These are phyloP conservation scores for Suillus luteus DNA, from an alignment of 768 basidiomycete genomes.

Conservation along the genomic window DNA sequence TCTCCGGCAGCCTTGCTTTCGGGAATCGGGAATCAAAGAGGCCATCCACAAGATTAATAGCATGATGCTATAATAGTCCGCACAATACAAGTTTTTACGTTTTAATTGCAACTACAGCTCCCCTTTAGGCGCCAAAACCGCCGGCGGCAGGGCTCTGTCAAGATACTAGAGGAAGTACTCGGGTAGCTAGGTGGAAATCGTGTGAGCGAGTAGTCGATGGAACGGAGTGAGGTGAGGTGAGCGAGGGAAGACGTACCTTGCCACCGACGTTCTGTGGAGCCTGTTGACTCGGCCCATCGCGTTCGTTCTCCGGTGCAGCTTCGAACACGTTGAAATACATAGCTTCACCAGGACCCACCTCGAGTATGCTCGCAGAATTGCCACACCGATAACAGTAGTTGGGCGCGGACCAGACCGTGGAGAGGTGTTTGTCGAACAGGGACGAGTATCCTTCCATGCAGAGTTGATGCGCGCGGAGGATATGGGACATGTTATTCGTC, in stretches of 20 bases:
- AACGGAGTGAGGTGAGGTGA: not conserved
- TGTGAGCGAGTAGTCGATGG: conserved; percentile 10
- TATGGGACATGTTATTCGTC: conserved; percentile 95
- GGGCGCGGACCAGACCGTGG: conserved; percentile 98
- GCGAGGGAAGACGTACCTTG: conserved; percentile 51
- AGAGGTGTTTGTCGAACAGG: conserved; percentile 93
- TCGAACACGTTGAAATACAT: conserved; percentile 99
- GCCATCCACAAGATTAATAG: conserved; percentile 8
- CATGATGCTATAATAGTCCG: conserved; percentile 10
- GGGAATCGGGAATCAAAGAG: not conserved
- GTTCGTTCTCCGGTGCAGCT: conserved; percentile 97
- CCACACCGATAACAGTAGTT: conserved; percentile 99
- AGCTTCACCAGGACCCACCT: conserved; percentile 85
- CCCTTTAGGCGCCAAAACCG: conserved; percentile 16
- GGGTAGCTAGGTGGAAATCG: conserved; percentile 54
- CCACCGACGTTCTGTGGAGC: conserved; percentile 67
- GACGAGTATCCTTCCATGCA: conserved; percentile 99
- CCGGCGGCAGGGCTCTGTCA: conserved; percentile 13
- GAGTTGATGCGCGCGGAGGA: conserved; percentile 95
- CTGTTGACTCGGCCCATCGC: conserved; percentile 85
- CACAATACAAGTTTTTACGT: conserved; percentile 14
- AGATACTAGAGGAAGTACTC: conserved; percentile 68
- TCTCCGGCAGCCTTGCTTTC: not conserved
- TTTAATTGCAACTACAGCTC: conserved; percentile 9
- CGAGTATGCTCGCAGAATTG: conserved; percentile 94